phyloP scores from a whole-genome alignment of 371 early-diverging fungal genomes.

The Fennellomyces sp. region DNA sequence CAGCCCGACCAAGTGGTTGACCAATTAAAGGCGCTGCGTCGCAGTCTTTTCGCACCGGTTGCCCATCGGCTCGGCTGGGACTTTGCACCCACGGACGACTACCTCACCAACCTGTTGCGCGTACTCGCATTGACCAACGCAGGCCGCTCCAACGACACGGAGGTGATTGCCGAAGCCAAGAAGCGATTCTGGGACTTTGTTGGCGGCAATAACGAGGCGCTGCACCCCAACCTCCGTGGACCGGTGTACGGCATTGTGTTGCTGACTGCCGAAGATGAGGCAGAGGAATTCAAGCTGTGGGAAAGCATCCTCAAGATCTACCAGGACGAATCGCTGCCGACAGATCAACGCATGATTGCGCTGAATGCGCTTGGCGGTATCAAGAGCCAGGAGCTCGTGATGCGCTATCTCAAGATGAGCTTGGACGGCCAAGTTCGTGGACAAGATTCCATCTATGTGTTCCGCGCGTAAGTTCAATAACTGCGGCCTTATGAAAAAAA shows the following conservation, averaged over 20 bases:
- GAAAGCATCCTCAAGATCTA: conserved; percentile 77
- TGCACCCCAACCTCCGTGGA: conserved; percentile 88
- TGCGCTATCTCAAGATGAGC: conserved; percentile 64
- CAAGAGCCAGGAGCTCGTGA: conserved; percentile 59
- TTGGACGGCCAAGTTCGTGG: conserved; percentile 75
- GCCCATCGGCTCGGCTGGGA: conserved; percentile 69
- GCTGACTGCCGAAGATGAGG: conserved; percentile 61
- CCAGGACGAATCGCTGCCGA: conserved; percentile 59
- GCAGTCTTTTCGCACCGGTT: conserved; percentile 57
- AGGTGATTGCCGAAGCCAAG: conserved; percentile 44
- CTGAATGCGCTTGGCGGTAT: conserved; percentile 78
- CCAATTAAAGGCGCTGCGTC: conserved; percentile 53
- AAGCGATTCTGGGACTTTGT: conserved; percentile 48
- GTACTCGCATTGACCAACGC: conserved; percentile 48
- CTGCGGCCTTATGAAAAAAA: not conserved
- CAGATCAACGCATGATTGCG: conserved; percentile 82
- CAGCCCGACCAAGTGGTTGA: conserved; percentile 48
- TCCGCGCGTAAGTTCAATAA: conserved; percentile 37
- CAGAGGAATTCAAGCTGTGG: conserved; percentile 64
- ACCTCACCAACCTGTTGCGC: conserved; percentile 49
- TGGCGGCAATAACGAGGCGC: conserved; percentile 45
- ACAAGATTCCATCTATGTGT: conserved; percentile 81
- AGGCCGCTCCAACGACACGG: conserved; percentile 38
- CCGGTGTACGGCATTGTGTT: conserved; percentile 80
- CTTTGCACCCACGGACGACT: conserved; percentile 48